phyloP scores from a whole-genome alignment of 73 alveolate species.

The Paraurostyla sp. region DNA sequence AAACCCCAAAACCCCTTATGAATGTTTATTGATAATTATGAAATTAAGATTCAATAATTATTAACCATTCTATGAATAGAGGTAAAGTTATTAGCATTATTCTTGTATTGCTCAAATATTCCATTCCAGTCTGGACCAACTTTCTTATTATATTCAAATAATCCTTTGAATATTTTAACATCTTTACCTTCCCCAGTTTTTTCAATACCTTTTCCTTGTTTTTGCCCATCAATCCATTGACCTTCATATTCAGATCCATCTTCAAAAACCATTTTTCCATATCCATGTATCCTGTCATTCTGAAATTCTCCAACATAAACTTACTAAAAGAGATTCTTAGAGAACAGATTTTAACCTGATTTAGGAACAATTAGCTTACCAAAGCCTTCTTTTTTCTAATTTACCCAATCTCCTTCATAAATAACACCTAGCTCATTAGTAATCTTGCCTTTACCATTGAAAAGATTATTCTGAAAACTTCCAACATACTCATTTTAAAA shows the following conservation, averaged over 20 bases:
- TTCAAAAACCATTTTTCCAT: slow-evolving; percentile 41
- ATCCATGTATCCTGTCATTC: slow-evolving; percentile 25
- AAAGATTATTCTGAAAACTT: background rate
- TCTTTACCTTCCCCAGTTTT: background rate
- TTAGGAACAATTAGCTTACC: background rate
- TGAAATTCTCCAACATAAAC: slow-evolving; percentile 34
- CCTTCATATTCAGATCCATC: slow-evolving; percentile 47
- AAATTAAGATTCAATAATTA: background rate
- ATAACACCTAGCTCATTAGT: slow-evolving; percentile 14
- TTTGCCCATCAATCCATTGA: background rate
- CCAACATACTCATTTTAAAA: slow-evolving; percentile 35
- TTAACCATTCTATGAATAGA: background rate
- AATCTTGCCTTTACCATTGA: slow-evolving; percentile 19
- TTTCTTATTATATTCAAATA: slow-evolving; percentile 15
- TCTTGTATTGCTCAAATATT: background rate
- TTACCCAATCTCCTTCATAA: slow-evolving; percentile 49
- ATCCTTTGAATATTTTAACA: slow-evolving; percentile 12
- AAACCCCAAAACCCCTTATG: no score
- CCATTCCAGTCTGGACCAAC: slow-evolving; percentile 20
- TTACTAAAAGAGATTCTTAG: background rate
- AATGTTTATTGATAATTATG: background rate
- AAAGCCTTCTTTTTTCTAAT: slow-evolving; percentile 3
- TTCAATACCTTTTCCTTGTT: slow-evolving; percentile 41
- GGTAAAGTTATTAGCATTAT: background rate
- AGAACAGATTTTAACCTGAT: background rate